phyloP scores from a whole-genome alignment of 139 green algal species.

The Chlorella vulgaris region DNA sequence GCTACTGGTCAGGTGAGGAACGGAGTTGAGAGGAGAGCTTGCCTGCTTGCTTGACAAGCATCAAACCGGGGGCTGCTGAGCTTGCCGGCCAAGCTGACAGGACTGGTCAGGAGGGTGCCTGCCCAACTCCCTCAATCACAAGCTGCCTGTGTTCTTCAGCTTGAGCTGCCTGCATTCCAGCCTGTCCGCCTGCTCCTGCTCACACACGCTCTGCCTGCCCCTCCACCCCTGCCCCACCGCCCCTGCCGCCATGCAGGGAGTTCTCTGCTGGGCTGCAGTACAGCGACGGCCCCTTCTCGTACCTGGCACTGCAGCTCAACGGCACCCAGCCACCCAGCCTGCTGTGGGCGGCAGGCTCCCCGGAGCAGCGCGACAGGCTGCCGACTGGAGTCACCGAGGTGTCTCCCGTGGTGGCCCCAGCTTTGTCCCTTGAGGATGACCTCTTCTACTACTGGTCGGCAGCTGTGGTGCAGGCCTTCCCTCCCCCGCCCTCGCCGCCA shows the following conservation, averaged over 20 bases:
- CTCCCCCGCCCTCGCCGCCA: neutral
- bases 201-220: neutral
- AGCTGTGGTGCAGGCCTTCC: neutral
- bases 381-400: neutral
- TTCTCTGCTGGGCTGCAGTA: constrained; percentile 8
- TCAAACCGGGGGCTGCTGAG: neutral
- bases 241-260: constrained; percentile 6
- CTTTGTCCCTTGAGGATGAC: neutral
- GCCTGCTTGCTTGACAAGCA: no score
- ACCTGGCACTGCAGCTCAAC: constrained; percentile 25
- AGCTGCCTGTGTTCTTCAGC: neutral
- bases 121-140: neutral
- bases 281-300: constrained; percentile 13
- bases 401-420: constrained; percentile 1
- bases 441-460: constrained; percentile 26
- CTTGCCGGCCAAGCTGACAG: neutral
- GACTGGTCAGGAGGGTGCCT: neutral
- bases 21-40: neutral
- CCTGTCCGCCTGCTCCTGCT: neutral
- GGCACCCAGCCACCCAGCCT: neutral
- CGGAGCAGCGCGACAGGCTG: constrained; percentile 11
- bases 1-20: constrained; percentile 21
- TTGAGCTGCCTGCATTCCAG: neutral
- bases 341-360: constrained; percentile 15
- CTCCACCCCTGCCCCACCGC: neutral